A percentile compares a stretch with the other conserved stretches of the same genome.
phyloP scores from a whole-genome alignment of 2,329 filamentous ascomycete genomes.

The Purpureocillium lavendulum region DNA sequence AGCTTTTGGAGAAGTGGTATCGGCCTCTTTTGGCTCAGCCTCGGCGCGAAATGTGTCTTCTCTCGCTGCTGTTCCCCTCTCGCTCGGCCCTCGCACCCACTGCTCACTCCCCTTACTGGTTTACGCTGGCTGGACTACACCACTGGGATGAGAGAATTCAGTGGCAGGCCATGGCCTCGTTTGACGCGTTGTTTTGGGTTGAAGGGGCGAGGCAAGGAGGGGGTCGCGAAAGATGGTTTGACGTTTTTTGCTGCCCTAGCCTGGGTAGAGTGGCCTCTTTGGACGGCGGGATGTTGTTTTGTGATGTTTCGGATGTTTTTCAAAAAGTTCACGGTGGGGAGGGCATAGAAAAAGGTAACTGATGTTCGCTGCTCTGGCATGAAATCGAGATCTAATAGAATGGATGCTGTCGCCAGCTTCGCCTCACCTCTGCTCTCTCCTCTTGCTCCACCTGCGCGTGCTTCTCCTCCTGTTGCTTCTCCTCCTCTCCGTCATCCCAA shows the following conservation, averaged over 20 bases:
- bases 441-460: constrained; percentile 1
- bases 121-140: no score
- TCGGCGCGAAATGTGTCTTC: neutral
- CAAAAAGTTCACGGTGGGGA: constrained; percentile 6
- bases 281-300: neutral
- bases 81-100: no score
- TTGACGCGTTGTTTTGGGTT: no score
- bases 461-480: no score
- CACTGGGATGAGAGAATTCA: no score
- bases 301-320: neutral
- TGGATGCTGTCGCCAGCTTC: constrained; percentile 8
- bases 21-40: neutral
- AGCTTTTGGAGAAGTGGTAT: neutral
- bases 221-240: no score
- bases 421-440: neutral
- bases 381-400: constrained; percentile 7
- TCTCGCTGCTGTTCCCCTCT: no score
- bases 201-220: neutral
- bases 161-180: no score
- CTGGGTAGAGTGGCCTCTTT: no score
- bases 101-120: no score
- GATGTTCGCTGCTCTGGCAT: constrained; percentile 1
- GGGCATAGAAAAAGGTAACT: constrained; percentile 5
- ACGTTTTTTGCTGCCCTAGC: no score
- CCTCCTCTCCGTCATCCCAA: no score